phyloP scores from a whole-genome alignment of 2,329 filamentous ascomycete species.

The Plectosphaerella cucumerina region DNA sequence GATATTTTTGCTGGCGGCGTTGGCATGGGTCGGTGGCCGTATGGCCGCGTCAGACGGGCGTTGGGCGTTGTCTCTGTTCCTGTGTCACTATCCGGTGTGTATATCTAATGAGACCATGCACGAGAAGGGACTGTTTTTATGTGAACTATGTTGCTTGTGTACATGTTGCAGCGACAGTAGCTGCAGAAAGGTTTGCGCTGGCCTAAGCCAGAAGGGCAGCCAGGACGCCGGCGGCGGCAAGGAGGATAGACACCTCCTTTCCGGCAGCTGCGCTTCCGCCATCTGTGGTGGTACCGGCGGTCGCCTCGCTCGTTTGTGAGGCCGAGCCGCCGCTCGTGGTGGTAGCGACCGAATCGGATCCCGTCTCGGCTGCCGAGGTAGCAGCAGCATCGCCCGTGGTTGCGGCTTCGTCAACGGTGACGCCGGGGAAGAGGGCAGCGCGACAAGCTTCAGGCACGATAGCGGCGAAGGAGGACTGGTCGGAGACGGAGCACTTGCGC shows the following conservation, averaged over 20 bases:
- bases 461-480: slow-evolving; percentile 2
- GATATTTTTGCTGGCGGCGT: too few species aligned
- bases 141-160: too few species aligned
- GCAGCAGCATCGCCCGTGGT: background rate
- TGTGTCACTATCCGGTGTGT: too few species aligned
- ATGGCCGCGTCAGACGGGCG: too few species aligned
- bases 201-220: background rate
- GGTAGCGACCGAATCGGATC: background rate
- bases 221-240: background rate
- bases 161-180: too few species aligned
- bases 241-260: background rate
- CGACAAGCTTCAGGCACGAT: background rate
- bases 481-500: slow-evolving; percentile 1
- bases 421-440: slow-evolving; percentile 2
- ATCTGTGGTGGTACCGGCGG: background rate
- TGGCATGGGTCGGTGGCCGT: too few species aligned
- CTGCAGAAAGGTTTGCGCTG: too few species aligned
- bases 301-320: background rate
- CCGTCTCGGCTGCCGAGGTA: background rate
- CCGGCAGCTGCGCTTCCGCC: background rate
- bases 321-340: background rate
- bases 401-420: background rate
- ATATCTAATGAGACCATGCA: too few species aligned
- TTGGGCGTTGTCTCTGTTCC: too few species aligned
- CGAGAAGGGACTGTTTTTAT: too few species aligned